A percentile compares a stretch with the other conserved stretches of the same genome.
Evolutionary conservation across 306 rosid species (phyloP).

Genomic region (Lablab purpureus): DNA sequence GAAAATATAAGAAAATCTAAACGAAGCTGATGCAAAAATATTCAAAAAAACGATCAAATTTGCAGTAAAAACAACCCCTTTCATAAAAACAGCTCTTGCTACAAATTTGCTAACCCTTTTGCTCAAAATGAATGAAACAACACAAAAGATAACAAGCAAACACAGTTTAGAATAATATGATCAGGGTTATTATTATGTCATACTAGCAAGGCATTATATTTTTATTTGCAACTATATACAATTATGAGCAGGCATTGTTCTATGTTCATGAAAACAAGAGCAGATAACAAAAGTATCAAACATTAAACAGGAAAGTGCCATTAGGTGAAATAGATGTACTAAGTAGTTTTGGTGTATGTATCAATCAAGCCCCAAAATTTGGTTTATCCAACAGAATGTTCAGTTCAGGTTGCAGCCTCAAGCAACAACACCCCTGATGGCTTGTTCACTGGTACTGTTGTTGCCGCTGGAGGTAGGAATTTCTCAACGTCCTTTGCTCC

Average conservation of each 20-base stretch:
- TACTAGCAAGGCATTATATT: not conserved
- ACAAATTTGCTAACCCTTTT: not conserved
- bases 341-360: slow-evolving; percentile 18
- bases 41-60: not conserved
- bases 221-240: slow-evolving; percentile 51
- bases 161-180: slow-evolving; percentile 10
- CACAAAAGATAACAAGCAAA: not conserved
- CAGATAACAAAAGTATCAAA: not conserved
- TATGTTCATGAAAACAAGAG: slow-evolving; percentile 18
- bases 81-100: not conserved
- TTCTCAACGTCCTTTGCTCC: slow-evolving; percentile 72
- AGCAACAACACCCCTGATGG: slow-evolving; percentile 21
- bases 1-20: not conserved
- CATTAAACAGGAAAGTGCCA: slow-evolving; percentile 5
- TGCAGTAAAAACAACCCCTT: not conserved
- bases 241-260: slow-evolving; percentile 39
- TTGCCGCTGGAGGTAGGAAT: slow-evolving; percentile 46
- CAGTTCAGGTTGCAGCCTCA: slow-evolving; percentile 51
- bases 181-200: not conserved
- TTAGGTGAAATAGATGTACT: slow-evolving; percentile 35
- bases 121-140: not conserved
- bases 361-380: slow-evolving; percentile 43
- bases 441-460: slow-evolving; percentile 35
- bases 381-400: slow-evolving; percentile 32
- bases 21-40: not conserved